Base-by-base conservation (phyloP, 192 early-diverging fungal genomes). In the Backusella parvicylindrica region DNA sequence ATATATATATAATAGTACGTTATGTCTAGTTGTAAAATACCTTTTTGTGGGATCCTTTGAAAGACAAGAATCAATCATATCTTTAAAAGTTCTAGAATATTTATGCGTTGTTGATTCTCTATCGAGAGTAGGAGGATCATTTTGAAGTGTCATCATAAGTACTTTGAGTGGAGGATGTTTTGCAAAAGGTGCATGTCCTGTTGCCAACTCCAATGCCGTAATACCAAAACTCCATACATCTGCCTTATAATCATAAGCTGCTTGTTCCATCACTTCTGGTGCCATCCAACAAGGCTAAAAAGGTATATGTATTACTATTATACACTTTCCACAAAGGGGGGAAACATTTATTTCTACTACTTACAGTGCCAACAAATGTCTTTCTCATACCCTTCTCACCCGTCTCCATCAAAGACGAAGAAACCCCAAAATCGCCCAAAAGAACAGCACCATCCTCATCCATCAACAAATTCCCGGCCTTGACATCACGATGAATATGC, bases 171-270 rank as follows among this genome's bases (percentile, higher is more conserved):
- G 94, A 28, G 95, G 93, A 73, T 88, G 93, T 76, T 95, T 95
- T 15, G 95, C 94, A 78, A 94, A 95, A 7, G 95, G 95, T 8
- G 95, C 95, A 78, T 94, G 92, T 8, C 95, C 95, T 23, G 92
- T 93, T 4, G 95, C 93, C 13, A 96, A 77, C 76, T 96, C 95
- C 49, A 96, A 79, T 5, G 92, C 87, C 6, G 95, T 96, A 40
- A 96, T 96, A 40, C 95, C 95, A 84, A 96, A 95, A 73, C 89
- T 91, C 95, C 95, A 96, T 64, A 96, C 93, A 76, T 96, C 95
- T 2, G 95, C 95, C 77, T 95, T 95, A 76, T 90, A 95, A 76
- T 95, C 91, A 82, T 96, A 96, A 1, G 91, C 93, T 12, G 88
- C 86, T 76, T 96, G 95, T 71, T 96, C 92, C 95, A 96, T 96